Evolutionary conservation across 768 basidiomycete species (phyloP), one percentile per base, ranked within the genome.

Genomic region (Leccinum longicurvipes): DNA sequence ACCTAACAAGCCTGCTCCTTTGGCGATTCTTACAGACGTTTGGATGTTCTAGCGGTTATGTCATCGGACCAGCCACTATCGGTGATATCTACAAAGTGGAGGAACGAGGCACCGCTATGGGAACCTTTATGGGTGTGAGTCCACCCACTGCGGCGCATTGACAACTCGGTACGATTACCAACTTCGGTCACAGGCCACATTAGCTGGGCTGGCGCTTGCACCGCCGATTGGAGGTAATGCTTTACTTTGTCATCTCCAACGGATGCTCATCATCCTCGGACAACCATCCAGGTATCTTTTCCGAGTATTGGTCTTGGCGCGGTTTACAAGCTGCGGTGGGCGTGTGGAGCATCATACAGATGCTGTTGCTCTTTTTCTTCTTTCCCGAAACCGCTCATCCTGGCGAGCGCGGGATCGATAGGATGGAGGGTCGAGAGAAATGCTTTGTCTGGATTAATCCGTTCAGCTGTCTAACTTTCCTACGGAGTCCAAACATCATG

Each of bases 351-450:
- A 32, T 79, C 0, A 14, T 76, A 0, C 71, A 74, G 2, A 72
- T 81, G 34, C 7, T 77, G 6, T 56, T 72, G 4, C 73, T 87
- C 32, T 48, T 64, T 1, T 44, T 78, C 2, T 76, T 75, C 50
- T 77, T 87, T 17, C 87, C 86, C 0, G 87, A 89, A 62, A 89
- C 87, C 2, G 81, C 79, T 51, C 83, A 85, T 60, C 86, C 87
- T 1, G 79, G 82, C 9, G 63, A 77, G 1, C 73, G 78, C 39
- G 81, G 84, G 0, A 72, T 85, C 2, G 84, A 85, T 51, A 81
- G 81, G 57, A 54, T 66, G 3, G 51, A 53, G 24, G 55, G 62
- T 4, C 57, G 59, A 2, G 60, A 54, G 39, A 51, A 11, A 19
- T 19, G 59, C 31, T 71, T 76, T 47, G 72, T 82, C 0, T 79